Conservation (phyloP, 164 flowering plant species). For the Liriodendron chinense region DNA sequence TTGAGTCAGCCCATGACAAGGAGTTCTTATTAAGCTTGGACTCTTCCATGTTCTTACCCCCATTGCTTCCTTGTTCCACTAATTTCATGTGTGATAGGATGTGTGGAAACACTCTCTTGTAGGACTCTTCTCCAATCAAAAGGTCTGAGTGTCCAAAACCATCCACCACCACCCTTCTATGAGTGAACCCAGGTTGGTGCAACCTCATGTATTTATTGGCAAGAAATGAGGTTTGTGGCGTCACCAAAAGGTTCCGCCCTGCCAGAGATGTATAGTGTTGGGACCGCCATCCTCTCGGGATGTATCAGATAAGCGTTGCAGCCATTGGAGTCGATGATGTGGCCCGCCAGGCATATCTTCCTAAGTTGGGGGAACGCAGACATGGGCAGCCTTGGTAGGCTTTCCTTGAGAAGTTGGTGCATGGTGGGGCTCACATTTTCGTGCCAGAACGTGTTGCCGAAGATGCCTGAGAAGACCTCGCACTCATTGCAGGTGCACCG, state of each 20-base stretch:
- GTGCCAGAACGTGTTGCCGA: slow-evolving; percentile 62
- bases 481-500: slow-evolving; percentile 56
- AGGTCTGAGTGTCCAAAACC: slow-evolving; percentile 61
- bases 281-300: slow-evolving; percentile 55
- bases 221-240: slow-evolving; percentile 50
- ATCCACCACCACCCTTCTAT: slow-evolving; percentile 51
- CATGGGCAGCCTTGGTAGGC: slow-evolving; percentile 43
- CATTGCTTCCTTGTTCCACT: slow-evolving; percentile 22
- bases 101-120: slow-evolving; percentile 44
- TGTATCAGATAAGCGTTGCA: slow-evolving; percentile 42
- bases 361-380: slow-evolving; percentile 54
- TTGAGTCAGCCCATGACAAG: slow-evolving; percentile 32
- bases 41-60: background rate
- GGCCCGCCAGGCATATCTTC: slow-evolving; percentile 50
- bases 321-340: slow-evolving; percentile 44
- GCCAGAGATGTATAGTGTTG: slow-evolving; percentile 55
- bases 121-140: slow-evolving; percentile 51
- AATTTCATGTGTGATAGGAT: slow-evolving; percentile 40
- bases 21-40: slow-evolving; percentile 21
- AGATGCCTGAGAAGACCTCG: slow-evolving; percentile 53
- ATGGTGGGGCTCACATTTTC: slow-evolving; percentile 40
- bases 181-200: slow-evolving; percentile 55
- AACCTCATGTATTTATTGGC: slow-evolving; percentile 58
- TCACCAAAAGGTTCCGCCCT: slow-evolving; percentile 45
- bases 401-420: slow-evolving; percentile 43